Conservation (phyloP, 306 rosid species). For the Clitoria ternatea region DNA sequence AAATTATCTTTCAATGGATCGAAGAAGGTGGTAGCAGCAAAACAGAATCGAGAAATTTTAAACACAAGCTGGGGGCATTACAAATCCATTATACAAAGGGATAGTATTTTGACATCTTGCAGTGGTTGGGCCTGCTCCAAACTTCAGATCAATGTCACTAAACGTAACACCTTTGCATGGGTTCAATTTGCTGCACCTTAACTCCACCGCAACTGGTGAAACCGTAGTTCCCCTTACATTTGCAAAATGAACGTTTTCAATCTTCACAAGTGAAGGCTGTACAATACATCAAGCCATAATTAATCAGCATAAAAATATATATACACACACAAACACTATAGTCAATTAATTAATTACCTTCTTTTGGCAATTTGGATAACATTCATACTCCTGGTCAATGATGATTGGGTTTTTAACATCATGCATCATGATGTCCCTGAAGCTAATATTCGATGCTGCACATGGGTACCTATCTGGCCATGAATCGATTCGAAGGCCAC, state of each 20-base stretch:
- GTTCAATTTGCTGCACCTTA: conserved; percentile 44
- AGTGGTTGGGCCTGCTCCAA: background rate
- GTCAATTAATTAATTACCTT: conserved; percentile 28
- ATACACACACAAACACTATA: no score
- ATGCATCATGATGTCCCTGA: conserved; percentile 28
- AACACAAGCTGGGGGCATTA: conserved; percentile 29
- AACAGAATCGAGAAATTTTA: no score
- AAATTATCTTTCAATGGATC: no score
- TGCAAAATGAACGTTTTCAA: conserved; percentile 36
- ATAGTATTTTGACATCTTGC: conserved; percentile 39
- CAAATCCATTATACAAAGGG: conserved; percentile 13
- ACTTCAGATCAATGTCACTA: conserved; percentile 37
- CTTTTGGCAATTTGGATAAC: conserved; percentile 18
- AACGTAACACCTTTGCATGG: conserved; percentile 46
- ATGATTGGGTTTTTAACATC: conserved; percentile 36
- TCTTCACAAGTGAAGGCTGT: conserved; percentile 55
- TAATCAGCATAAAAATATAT: background rate
- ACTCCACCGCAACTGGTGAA: conserved; percentile 40
- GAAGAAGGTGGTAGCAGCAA: no score
- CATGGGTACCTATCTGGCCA: conserved; percentile 27
- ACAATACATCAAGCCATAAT: background rate
- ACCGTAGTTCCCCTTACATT: conserved; percentile 54
- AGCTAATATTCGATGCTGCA: conserved; percentile 18
- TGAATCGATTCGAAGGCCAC: conserved; percentile 39
- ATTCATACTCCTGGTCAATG: conserved; percentile 43